Conservation (phyloP, 2,329 filamentous ascomycete genomes). For the Paracorniculantispora psalliotae region DNA sequence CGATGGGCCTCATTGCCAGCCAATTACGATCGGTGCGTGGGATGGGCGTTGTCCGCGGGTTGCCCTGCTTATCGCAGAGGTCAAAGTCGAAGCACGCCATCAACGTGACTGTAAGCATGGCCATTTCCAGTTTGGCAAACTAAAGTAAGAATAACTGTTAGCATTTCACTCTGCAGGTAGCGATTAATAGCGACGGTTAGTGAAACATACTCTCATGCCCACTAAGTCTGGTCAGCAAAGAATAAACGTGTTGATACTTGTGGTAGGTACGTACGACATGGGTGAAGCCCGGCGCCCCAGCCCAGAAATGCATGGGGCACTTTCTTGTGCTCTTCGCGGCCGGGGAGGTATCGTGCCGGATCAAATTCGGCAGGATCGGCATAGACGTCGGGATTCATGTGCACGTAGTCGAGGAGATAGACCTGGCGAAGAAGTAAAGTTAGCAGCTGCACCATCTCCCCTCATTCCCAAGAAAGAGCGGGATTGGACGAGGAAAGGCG, state of each 20-base stretch:
- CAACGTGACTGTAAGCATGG: constrained; percentile 44
- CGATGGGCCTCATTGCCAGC: too few species aligned
- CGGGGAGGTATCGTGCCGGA: constrained; percentile 42
- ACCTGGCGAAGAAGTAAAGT: too few species aligned
- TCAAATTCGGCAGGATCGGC: constrained; percentile 44
- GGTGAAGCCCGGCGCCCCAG: constrained; percentile 32
- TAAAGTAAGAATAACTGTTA: constrained; percentile 18
- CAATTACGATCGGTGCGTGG: constrained; percentile 14
- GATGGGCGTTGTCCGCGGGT: constrained; percentile 13
- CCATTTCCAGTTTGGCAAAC: constrained; percentile 50
- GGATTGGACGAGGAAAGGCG: too few species aligned
- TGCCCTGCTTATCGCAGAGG: constrained; percentile 35
- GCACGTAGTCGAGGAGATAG: constrained; percentile 41
- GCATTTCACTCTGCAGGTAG: neutral
- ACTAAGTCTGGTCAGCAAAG: neutral
- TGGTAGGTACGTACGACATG: constrained; percentile 24
- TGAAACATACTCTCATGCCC: neutral
- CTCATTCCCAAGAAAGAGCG: too few species aligned
- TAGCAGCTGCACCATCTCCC: too few species aligned
- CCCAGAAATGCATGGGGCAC: constrained; percentile 26
- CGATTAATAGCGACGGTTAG: neutral
- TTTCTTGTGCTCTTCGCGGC: constrained; percentile 41
- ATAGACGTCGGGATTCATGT: constrained; percentile 45
- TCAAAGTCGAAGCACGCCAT: constrained; percentile 43
- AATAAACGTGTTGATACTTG: neutral